Percentiles rank a stretch among this genome's conserved stretches.
These are phyloP conservation scores for Begonia masoniana DNA, from an alignment of 306 rosid genomes.

Conservation along the genomic window DNA sequence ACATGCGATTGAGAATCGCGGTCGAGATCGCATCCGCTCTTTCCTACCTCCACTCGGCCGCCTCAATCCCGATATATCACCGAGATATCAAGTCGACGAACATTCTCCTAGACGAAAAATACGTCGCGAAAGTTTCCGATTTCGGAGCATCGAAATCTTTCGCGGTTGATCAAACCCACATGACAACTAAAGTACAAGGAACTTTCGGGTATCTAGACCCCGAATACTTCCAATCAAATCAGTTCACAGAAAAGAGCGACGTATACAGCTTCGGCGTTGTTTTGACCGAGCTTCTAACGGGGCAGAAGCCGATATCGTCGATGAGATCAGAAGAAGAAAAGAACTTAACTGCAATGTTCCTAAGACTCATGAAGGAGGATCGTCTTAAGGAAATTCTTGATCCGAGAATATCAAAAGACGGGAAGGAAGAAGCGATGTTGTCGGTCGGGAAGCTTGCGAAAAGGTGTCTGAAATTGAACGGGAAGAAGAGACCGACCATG, in stretches of 20 bases:
- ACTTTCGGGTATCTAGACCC: conserved; percentile 67
- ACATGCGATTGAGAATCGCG: conserved; percentile 31
- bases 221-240: conserved; percentile 40
- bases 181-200: conserved; percentile 43
- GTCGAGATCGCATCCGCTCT: conserved; percentile 58
- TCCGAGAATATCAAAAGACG: conserved; percentile 19
- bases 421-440: conserved; percentile 17
- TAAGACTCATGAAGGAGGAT: conserved; percentile 22
- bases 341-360: conserved; percentile 28
- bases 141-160: conserved; percentile 52
- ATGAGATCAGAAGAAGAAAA: conserved; percentile 14
- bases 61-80: conserved; percentile 46
- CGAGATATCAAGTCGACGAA: conserved; percentile 54
- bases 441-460: conserved; percentile 31
- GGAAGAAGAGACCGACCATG: conserved; percentile 52
- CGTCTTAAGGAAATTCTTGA: conserved; percentile 22
- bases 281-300: conserved; percentile 38
- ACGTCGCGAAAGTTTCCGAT: conserved; percentile 18
- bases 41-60: conserved; percentile 51
- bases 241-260: conserved; percentile 36
- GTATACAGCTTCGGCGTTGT: conserved; percentile 47
- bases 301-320: conserved; percentile 26
- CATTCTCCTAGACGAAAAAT: conserved; percentile 37
- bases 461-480: conserved; percentile 36
- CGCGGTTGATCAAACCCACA: conserved; percentile 38